phyloP scores from a whole-genome alignment of 2,329 filamentous ascomycete species.

The Dactylellina sp. region DNA sequence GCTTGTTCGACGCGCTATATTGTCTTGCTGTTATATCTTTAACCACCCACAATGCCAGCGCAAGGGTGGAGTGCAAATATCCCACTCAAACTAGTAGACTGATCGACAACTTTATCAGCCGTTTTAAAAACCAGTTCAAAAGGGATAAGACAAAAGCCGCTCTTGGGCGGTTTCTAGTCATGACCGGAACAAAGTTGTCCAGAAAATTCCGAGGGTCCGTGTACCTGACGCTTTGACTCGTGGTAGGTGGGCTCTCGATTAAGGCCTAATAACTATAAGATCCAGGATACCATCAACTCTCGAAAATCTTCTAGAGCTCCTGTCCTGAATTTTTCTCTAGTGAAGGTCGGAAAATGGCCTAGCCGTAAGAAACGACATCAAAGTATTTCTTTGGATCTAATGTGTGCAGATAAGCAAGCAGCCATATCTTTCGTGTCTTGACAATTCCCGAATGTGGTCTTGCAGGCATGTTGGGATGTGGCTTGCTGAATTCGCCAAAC shows the following conservation, averaged over 20 bases:
- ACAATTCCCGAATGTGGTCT: too few species aligned
- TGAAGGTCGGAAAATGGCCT: too few species aligned
- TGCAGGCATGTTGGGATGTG: background rate
- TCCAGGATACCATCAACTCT: background rate
- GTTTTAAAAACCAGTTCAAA: constrained; percentile 4
- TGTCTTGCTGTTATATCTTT: background rate
- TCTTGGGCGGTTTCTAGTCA: background rate
- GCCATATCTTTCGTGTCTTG: background rate
- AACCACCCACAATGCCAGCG: constrained; percentile 4
- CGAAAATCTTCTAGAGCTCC: background rate
- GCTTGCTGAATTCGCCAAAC: background rate
- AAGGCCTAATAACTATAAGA: background rate
- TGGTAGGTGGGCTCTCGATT: background rate
- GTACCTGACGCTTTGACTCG: background rate
- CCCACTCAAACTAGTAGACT: too few species aligned
- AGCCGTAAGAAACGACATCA: too few species aligned
- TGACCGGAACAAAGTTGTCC: background rate
- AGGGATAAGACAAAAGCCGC: background rate
- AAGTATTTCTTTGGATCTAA: background rate
- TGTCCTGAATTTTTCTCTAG: too few species aligned
- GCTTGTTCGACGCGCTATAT: constrained; percentile 2
- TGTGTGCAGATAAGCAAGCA: background rate
- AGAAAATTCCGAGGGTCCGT: constrained; percentile 19
- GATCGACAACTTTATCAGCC: background rate
- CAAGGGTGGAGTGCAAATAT: background rate